These are phyloP conservation scores for Omphalea diandra DNA, from an alignment of 441 rosid genomes.

Conservation along the genomic window DNA sequence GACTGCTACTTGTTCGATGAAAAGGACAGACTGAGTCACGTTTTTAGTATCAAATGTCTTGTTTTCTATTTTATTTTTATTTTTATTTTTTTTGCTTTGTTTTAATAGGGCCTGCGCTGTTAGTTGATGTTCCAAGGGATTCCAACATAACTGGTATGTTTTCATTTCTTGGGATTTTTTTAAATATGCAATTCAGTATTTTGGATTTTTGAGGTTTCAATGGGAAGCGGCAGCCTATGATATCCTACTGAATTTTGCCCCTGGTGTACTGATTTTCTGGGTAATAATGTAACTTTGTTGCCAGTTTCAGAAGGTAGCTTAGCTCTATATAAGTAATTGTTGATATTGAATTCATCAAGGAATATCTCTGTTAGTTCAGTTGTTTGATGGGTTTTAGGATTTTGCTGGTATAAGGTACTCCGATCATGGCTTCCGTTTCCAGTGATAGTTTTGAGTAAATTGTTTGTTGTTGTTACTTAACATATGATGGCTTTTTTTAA, in stretches of 20 bases:
- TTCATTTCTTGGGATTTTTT: too few species aligned
- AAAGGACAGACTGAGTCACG: not conserved
- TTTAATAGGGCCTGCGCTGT: conserved; percentile 48
- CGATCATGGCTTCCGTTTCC: not conserved
- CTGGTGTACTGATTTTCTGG: not conserved
- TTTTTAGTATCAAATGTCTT: not conserved
- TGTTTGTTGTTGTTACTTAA: not conserved
- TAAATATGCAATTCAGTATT: too few species aligned
- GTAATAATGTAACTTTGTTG: not conserved
- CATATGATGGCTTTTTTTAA: not conserved
- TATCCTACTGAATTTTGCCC: not conserved
- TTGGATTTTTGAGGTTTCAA: too few species aligned
- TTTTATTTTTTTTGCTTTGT: not conserved
- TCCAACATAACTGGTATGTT: conserved; percentile 66
- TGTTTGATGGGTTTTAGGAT: not conserved
- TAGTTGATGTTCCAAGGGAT: conserved; percentile 62
- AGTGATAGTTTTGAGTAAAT: not conserved
- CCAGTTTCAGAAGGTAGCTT: not conserved
- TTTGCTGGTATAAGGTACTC: too few species aligned
- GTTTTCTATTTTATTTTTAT: not conserved
- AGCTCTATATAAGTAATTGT: not conserved
- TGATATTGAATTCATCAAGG: not conserved
- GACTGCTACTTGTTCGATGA: conserved; percentile 7
- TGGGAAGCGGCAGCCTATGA: not conserved
- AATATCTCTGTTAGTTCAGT: not conserved